Conservation (phyloP, 805 yeast species). For the Yarrowia deformans region DNA sequence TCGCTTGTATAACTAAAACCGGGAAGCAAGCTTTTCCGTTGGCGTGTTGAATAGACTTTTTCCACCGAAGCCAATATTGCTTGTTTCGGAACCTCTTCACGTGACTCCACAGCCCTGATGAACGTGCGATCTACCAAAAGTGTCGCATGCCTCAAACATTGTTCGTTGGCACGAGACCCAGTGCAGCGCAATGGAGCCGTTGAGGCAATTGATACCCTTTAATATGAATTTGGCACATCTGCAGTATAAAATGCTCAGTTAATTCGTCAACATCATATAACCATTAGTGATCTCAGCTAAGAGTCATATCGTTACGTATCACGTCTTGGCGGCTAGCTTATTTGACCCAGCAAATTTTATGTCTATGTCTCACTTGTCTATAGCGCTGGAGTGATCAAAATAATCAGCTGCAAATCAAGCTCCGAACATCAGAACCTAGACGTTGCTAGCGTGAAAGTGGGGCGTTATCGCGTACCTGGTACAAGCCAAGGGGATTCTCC, state of each 20-base stretch:
- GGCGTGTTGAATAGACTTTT: too few relatives aligned
- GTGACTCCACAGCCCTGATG: slow-evolving; percentile 18
- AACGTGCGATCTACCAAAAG: slow-evolving; percentile 9
- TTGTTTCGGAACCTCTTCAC: not conserved
- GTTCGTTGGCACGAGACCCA: slow-evolving; percentile 3
- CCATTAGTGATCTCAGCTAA: not conserved
- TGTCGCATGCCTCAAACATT: not conserved
- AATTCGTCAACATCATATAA: not conserved
- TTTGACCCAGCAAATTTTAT: not conserved
- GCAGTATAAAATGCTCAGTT: too few relatives aligned
- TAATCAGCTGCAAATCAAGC: not conserved
- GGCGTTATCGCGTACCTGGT: not conserved
- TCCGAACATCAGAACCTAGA: not conserved
- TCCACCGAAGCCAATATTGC: not conserved
- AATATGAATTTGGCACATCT: too few relatives aligned
- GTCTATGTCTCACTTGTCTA: not conserved
- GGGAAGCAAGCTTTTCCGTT: not conserved
- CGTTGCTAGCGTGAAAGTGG: not conserved
- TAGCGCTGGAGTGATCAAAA: slow-evolving; percentile 4
- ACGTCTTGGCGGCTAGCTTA: not conserved
- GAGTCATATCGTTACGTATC: not conserved
- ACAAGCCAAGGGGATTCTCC: too few relatives aligned
- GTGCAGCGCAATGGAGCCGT: not conserved
- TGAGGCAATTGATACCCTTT: not conserved
- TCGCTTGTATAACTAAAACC: slow-evolving; percentile 14